Evolutionary conservation across 2,329 filamentous ascomycete genomes (phyloP).

Genomic region (Trichoderma atrobrunneum): DNA sequence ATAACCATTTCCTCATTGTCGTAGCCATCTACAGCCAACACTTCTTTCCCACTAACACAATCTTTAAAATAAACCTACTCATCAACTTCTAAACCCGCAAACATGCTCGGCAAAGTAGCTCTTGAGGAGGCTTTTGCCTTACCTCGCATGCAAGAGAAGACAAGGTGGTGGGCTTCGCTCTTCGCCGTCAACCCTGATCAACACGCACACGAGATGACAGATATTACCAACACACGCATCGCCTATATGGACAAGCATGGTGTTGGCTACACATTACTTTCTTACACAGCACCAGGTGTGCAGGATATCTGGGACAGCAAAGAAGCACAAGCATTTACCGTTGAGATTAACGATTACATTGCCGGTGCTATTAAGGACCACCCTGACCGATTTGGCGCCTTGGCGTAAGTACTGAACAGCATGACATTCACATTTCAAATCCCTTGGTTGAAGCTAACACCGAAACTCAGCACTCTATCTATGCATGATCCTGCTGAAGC

Average conservation of each 20-base stretch:
- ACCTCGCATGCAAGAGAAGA: conserved; percentile 56
- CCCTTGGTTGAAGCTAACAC: background rate
- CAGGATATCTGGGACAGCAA: conserved; percentile 44
- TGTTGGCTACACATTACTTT: conserved; percentile 48
- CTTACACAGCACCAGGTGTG: conserved; percentile 48
- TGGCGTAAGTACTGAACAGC: conserved; percentile 37
- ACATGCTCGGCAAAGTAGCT: conserved; percentile 59
- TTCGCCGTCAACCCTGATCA: conserved; percentile 59
- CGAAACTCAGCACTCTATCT: conserved; percentile 39
- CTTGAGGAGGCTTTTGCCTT: conserved; percentile 62
- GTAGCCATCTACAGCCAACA: background rate
- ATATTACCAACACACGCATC: conserved; percentile 41
- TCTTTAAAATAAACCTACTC: background rate
- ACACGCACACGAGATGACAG: conserved; percentile 54
- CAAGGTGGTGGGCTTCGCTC: conserved; percentile 58
- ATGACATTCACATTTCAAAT: background rate
- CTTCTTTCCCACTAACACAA: background rate
- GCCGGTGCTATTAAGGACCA: conserved; percentile 37
- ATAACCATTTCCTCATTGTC: background rate
- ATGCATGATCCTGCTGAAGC: conserved; percentile 54
- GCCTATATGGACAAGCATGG: conserved; percentile 45
- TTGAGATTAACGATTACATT: conserved; percentile 43
- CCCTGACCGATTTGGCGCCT: conserved; percentile 45
- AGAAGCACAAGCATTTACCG: conserved; percentile 41
- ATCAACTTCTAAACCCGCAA: background rate